Evolutionary conservation across 352 stramenopile species (phyloP).

Genomic region (Phytophthora sp.): DNA sequence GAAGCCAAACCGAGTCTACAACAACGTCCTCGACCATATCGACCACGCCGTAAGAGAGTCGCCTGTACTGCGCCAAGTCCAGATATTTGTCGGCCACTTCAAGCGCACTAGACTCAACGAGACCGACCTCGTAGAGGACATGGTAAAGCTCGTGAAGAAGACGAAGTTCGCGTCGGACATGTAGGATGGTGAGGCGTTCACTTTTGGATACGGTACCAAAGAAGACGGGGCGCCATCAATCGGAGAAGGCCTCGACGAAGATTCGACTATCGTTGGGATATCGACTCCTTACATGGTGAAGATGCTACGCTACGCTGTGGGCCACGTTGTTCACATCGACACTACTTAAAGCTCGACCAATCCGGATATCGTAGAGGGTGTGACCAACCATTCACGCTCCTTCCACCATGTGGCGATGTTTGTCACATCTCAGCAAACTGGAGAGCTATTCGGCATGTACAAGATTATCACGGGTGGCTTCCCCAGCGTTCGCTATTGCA

Average conservation of each 20-base stretch:
- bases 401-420: neutral
- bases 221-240: neutral
- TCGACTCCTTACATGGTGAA: slow-evolving; percentile 12
- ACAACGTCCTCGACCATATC: slow-evolving; percentile 8
- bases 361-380: neutral
- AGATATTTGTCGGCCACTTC: neutral
- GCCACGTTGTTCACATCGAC: slow-evolving; percentile 12
- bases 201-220: neutral
- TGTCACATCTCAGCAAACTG: neutral
- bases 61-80: neutral
- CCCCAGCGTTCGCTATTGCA: neutral
- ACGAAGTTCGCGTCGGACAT: neutral
- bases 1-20: slow-evolving; percentile 12
- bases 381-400: neutral
- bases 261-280: slow-evolving; percentile 11
- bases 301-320: neutral
- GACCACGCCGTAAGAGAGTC: neutral
- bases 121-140: neutral
- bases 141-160: neutral
- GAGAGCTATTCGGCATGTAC: neutral
- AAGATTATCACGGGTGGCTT: neutral
- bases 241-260: neutral
- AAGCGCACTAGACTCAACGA: neutral
- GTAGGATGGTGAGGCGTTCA: neutral
- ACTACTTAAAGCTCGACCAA: neutral